Conservation (phyloP, 306 rosid genomes). For the Ochetophila trinervis region DNA sequence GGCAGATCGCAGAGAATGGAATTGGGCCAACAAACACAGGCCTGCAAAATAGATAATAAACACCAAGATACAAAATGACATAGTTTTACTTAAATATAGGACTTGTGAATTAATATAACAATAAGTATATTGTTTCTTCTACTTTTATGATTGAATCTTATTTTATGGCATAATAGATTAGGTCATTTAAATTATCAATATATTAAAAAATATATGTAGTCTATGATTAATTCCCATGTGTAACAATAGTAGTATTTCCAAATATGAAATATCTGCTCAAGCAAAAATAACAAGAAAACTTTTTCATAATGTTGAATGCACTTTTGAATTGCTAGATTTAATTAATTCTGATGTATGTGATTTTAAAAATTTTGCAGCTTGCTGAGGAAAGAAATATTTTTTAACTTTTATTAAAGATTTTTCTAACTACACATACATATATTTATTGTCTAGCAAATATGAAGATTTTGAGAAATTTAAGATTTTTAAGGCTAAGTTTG, state of each 20-base stretch:
- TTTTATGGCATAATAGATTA: constrained; percentile 3
- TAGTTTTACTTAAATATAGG: no score
- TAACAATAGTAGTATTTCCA: no score
- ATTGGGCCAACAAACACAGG: no score
- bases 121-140: neutral
- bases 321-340: neutral
- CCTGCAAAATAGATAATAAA: no score
- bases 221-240: no score
- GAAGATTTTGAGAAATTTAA: neutral
- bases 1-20: no score
- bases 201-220: no score
- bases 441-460: neutral
- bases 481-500: neutral
- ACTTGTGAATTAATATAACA: no score
- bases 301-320: neutral
- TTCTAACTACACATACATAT: neutral
- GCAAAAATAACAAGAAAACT: neutral
- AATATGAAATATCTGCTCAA: neutral
- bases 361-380: neutral
- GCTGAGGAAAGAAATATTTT: neutral
- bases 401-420: neutral
- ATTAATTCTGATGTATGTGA: constrained; percentile 1
- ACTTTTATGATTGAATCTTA: constrained; percentile 1
- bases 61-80: no score
- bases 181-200: neutral